Evolutionary conservation across 352 stramenopile species (phyloP).

Genomic region (Globisporangium irregulare): DNA sequence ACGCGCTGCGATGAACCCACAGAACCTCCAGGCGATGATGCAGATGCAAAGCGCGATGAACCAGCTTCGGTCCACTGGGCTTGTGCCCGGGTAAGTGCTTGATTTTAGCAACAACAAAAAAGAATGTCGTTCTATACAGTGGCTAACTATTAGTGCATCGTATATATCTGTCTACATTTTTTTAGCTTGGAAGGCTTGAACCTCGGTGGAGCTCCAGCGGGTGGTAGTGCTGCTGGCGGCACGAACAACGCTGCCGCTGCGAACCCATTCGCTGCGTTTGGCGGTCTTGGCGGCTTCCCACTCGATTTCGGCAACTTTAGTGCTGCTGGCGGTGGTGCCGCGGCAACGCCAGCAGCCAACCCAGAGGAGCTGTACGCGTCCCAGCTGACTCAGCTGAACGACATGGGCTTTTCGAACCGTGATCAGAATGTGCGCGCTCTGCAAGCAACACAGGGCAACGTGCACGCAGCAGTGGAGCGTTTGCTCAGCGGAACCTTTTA

Average conservation of each 20-base stretch:
- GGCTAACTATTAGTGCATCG: background rate
- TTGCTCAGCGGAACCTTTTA: constrained; percentile 76
- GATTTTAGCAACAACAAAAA: background rate
- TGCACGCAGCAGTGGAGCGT: constrained; percentile 88
- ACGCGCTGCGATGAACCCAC: constrained; percentile 83
- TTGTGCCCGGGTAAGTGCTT: constrained; percentile 62
- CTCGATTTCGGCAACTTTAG: constrained; percentile 22
- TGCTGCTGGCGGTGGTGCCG: constrained; percentile 19
- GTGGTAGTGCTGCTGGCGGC: constrained; percentile 11
- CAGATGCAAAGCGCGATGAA: constrained; percentile 89
- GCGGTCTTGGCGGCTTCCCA: constrained; percentile 34
- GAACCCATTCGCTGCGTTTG: constrained; percentile 57
- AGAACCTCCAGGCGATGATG: constrained; percentile 91
- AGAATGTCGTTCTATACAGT: background rate
- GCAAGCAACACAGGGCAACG: constrained; percentile 84
- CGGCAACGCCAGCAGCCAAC: constrained; percentile 43
- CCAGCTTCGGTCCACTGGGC: constrained; percentile 65
- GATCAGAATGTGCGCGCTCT: constrained; percentile 87
- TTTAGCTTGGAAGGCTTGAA: constrained; percentile 55
- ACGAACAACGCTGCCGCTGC: constrained; percentile 19
- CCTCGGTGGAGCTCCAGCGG: constrained; percentile 19
- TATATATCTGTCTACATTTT: background rate
- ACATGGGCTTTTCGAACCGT: constrained; percentile 91
- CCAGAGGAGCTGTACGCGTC: constrained; percentile 83
- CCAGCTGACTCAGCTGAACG: constrained; percentile 86